phyloP scores from a whole-genome alignment of 176 grass and related monocot genomes.

The Aegilops tauschii region DNA sequence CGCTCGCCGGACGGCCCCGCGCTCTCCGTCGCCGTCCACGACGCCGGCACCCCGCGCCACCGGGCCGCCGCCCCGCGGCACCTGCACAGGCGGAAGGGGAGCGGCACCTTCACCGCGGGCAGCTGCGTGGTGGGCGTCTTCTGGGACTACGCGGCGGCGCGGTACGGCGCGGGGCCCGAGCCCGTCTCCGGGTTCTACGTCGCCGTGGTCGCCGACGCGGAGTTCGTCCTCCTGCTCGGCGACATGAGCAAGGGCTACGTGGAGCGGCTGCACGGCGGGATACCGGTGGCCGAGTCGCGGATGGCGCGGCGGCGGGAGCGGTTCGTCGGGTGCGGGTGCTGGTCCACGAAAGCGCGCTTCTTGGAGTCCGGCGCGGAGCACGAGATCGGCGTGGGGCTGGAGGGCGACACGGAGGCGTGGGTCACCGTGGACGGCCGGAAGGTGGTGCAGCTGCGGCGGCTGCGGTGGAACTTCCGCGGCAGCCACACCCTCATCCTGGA shows the following conservation, averaged over 20 bases:
- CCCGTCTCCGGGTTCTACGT: constrained; percentile 75
- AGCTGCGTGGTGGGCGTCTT: constrained; percentile 51
- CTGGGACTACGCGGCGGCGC: constrained; percentile 58
- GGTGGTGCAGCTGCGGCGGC: constrained; percentile 41
- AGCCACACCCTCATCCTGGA: constrained; percentile 63
- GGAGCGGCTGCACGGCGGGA: constrained; percentile 43
- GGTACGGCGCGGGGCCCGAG: constrained; percentile 52
- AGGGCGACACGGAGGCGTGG: constrained; percentile 51
- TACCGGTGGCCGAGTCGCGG: constrained; percentile 49
- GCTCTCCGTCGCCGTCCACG: constrained; percentile 47
- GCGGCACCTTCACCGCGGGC: constrained; percentile 50
- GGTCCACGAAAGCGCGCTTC: constrained; percentile 53
- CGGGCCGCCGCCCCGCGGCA: background rate
- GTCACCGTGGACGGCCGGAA: constrained; percentile 53
- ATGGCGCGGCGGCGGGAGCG: constrained; percentile 59
- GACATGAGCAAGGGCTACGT: constrained; percentile 70
- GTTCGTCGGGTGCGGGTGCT: constrained; percentile 45
- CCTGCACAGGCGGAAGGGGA: constrained; percentile 57
- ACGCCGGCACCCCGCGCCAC: background rate
- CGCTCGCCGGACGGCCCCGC: constrained; percentile 28
- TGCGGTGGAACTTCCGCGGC: constrained; percentile 70
- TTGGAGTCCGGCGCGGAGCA: constrained; percentile 61
- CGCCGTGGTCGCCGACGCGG: constrained; percentile 64
- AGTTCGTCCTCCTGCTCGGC: constrained; percentile 78
- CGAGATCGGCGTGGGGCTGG: constrained; percentile 59